Base-by-base conservation (phyloP, 345 rosid genomes). In the Stellera chamaejasme region DNA sequence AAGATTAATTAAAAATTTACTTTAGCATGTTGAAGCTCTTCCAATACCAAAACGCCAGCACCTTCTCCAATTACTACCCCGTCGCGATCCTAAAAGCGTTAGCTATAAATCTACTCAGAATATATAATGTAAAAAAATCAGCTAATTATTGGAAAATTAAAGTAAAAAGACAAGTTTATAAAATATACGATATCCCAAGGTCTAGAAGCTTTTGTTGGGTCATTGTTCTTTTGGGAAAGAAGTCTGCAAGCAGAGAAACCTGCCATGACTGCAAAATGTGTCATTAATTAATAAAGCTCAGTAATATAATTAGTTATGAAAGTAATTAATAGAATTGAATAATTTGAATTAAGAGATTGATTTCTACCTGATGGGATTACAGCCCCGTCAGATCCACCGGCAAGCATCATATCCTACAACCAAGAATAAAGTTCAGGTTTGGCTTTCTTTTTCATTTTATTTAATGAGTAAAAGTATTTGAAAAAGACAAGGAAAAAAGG, bases 1-100 rank as follows among this genome's bases (percentile, higher is more conserved):
- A 32, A 32, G 9, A 32, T 32, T 2, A 32, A 8, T 0, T 8
- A 32, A 32, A 9, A 11, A 15, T 51, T 9, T 55, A 81, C 87
- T 79, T 81, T 76, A 39, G 83, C 83, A 73, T 81, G 83, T 58
- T 78, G 81, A 47, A 78, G 52, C 59, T 81, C 87, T 66, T 81
- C 87, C 52, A 81, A 59, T 57, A 81, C 79, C 59, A 81, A 64
- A 69, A 81, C 81, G 10, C 87, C 87, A 25, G 81, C 81, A 68
- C 87, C 83, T 71, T 81, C 83, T 26, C 87, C 83, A 77, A 81
- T 71, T 19, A 81, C 81, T 57, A 81, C 75, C 67, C 83, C 83
- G 67, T 81, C 81, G 12, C 79, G 74, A 56, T 56, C 70, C 83
- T 81, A 32, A 32, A 32, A 32, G 39, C 5, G 39, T 32, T 32